Evolutionary conservation across 768 basidiomycete species (phyloP).

Genomic region (Naematelia encephala): DNA sequence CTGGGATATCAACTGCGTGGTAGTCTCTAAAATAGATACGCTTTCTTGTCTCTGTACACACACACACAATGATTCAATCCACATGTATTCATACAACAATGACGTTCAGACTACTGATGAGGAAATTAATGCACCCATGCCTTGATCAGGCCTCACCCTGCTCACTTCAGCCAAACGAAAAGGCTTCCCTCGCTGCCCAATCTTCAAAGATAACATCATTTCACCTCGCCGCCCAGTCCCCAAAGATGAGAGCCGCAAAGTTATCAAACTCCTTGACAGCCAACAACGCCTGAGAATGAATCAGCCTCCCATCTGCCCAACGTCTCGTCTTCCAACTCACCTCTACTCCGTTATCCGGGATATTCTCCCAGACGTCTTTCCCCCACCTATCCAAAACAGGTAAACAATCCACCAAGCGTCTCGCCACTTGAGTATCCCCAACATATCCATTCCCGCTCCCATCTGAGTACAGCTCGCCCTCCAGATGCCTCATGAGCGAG

Average conservation of each 20-base stretch:
- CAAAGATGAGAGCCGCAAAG: slow-evolving; percentile 48
- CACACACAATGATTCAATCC: neutral
- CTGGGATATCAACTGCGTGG: slow-evolving; percentile 56
- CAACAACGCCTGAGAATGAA: slow-evolving; percentile 25
- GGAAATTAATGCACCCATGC: too few relatives aligned
- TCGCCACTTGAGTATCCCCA: slow-evolving; percentile 43
- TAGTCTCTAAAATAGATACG: neutral
- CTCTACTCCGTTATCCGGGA: slow-evolving; percentile 46
- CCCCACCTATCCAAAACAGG: slow-evolving; percentile 79
- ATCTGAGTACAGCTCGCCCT: slow-evolving; percentile 59
- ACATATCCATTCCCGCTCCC: slow-evolving; percentile 47
- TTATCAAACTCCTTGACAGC: slow-evolving; percentile 35
- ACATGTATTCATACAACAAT: too few relatives aligned
- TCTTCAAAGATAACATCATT: neutral
- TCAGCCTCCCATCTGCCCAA: neutral
- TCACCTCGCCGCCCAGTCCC: slow-evolving; percentile 42
- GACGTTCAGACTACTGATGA: too few relatives aligned
- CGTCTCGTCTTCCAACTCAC: slow-evolving; percentile 21
- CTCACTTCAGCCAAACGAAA: neutral
- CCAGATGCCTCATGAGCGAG: slow-evolving; percentile 63
- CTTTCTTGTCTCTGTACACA: too few relatives aligned
- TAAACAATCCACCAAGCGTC: slow-evolving; percentile 72
- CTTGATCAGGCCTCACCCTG: too few relatives aligned
- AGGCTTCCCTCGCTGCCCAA: too few relatives aligned
- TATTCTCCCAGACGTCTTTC: slow-evolving; percentile 42